Percentiles rank a stretch among this genome's conserved stretches.
phyloP scores from a whole-genome alignment of 1,139 yeast genomes.

The Taiozyma sp. region DNA sequence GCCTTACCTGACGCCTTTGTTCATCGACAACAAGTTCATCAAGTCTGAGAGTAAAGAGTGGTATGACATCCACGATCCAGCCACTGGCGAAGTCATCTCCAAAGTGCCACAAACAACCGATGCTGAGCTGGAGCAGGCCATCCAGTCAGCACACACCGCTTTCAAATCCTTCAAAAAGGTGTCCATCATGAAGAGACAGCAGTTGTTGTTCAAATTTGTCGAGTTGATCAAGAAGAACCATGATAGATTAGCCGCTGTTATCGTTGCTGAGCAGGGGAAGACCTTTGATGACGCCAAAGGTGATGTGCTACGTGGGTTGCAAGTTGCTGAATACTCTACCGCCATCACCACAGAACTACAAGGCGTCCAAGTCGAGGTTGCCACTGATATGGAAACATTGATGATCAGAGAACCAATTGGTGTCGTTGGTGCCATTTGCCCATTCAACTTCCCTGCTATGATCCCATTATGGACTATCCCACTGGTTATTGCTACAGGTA shows the following conservation, averaged over 20 bases:
- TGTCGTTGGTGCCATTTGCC: conserved; percentile 70
- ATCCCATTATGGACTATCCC: conserved; percentile 82
- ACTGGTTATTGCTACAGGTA: conserved; percentile 67
- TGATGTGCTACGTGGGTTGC: conserved; percentile 73
- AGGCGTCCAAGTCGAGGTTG: conserved; percentile 65
- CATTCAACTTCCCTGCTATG: conserved; percentile 76
- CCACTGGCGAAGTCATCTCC: conserved; percentile 62
- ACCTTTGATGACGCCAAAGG: conserved; percentile 76
- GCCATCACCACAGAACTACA: conserved; percentile 52
- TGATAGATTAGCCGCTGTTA: conserved; percentile 67
- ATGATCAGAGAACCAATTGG: conserved; percentile 65
- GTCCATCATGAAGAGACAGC: conserved; percentile 65
- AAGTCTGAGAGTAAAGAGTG: conserved; percentile 51
- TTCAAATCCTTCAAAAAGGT: conserved; percentile 46
- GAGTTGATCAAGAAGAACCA: conserved; percentile 60
- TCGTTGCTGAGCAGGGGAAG: conserved; percentile 76
- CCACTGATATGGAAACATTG: conserved; percentile 74
- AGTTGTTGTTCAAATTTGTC: conserved; percentile 67
- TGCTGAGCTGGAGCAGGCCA: conserved; percentile 53
- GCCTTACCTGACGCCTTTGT: conserved; percentile 27
- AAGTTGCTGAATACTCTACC: conserved; percentile 56
- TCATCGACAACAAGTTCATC: conserved; percentile 53
- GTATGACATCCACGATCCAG: conserved; percentile 76
- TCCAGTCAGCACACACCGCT: conserved; percentile 52
- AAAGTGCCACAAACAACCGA: conserved; percentile 70